A percentile compares a stretch with the other conserved stretches of the same genome.
phyloP scores from a whole-genome alignment of 2,329 filamentous ascomycete species.

The Venturia carpophila region DNA sequence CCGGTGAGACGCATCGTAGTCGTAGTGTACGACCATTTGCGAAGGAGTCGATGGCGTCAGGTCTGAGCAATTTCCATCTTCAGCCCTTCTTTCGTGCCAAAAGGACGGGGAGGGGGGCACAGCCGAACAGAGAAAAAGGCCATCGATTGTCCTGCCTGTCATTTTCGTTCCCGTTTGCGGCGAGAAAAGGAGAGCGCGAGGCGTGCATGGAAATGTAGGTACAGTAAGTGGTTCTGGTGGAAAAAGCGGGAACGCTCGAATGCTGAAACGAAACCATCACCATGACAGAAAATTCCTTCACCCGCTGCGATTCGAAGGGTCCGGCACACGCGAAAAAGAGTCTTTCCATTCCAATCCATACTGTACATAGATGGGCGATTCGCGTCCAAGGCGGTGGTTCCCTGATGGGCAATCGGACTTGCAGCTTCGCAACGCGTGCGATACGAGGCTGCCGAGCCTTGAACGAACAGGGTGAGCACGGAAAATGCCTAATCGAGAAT shows the following conservation, averaged over 20 bases:
- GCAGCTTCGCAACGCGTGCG: neutral
- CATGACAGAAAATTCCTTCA: neutral
- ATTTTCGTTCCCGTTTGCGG: neutral
- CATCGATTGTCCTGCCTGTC: neutral
- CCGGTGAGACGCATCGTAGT: neutral
- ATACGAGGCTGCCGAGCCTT: neutral
- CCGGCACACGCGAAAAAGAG: neutral
- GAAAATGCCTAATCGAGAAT: neutral
- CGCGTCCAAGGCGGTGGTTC: neutral
- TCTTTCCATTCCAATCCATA: no score
- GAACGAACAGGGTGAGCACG: neutral
- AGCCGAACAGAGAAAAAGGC: neutral
- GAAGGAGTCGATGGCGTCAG: neutral
- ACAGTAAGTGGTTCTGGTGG: neutral
- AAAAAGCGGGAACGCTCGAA: neutral
- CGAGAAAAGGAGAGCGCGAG: neutral
- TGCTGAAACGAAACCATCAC: neutral
- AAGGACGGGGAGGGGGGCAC: no score
- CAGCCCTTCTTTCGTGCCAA: neutral
- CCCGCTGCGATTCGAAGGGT: neutral
- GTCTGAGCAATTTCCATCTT: neutral
- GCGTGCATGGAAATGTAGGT: neutral
- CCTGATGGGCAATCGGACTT: neutral
- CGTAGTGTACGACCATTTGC: neutral
- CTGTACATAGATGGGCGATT: neutral